phyloP scores from a whole-genome alignment of 139 green algal species.

The Edaphochlamys debaryana region DNA sequence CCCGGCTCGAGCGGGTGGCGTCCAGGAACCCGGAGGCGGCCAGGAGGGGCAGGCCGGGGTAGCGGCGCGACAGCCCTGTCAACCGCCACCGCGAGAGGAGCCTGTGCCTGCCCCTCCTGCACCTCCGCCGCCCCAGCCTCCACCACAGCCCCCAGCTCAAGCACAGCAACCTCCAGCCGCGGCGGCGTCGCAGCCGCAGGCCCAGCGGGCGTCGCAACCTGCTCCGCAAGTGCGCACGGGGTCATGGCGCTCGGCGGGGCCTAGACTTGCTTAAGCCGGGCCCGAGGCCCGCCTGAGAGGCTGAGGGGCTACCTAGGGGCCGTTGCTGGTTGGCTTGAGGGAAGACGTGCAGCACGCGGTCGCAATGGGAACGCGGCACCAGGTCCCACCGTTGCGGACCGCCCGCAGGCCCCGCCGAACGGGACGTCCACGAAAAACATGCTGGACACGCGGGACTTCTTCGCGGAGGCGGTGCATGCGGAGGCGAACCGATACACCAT shows the following conservation, averaged over 20 bases:
- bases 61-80: background rate
- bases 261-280: too few relatives aligned
- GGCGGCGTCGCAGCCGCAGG: background rate
- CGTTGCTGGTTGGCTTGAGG: too few relatives aligned
- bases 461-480: conserved; percentile 19
- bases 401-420: conserved; percentile 21
- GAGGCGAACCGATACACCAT: conserved; percentile 54
- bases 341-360: background rate
- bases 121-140: background rate
- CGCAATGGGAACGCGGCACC: background rate
- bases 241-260: background rate
- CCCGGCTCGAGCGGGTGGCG: too few relatives aligned
- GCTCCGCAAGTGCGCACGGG: background rate
- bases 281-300: too few relatives aligned
- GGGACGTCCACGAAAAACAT: background rate
- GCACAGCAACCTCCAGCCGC: background rate
- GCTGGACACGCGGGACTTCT: conserved; percentile 40
- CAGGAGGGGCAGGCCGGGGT: background rate
- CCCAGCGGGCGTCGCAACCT: conserved; percentile 1
- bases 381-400: too few relatives aligned
- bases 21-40: too few relatives aligned
- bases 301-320: too few relatives aligned
- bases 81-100: background rate
- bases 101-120: background rate
- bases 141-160: background rate